Percentiles rank a stretch among this genome's conserved stretches.
phyloP scores from a whole-genome alignment of 1,284 basidiomycete genomes.

The Mycena citricolor region DNA sequence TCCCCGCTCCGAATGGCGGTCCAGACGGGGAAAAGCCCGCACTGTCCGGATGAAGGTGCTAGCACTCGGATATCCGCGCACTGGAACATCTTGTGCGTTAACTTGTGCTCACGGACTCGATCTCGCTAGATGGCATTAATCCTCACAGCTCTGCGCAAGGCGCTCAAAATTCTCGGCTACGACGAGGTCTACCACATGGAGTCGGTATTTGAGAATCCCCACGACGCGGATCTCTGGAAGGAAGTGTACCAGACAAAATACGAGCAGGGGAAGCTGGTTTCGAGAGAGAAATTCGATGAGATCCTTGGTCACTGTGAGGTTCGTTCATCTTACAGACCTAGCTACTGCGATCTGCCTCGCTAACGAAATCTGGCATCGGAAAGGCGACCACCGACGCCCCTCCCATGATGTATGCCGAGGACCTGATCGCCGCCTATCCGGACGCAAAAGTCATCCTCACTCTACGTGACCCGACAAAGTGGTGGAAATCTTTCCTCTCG shows the following conservation, averaged over 20 bases:
- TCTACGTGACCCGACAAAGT: not conserved
- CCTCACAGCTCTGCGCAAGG: slow-evolving; percentile 5
- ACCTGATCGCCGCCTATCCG: slow-evolving; percentile 3
- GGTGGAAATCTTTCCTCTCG: slow-evolving; percentile 6
- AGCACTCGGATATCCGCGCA: slow-evolving; percentile 5
- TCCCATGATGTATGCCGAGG: not conserved
- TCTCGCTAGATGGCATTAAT: no score
- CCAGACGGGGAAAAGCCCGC: no score
- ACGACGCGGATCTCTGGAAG: slow-evolving; percentile 2
- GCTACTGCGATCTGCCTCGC: no score
- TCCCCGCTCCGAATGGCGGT: no score
- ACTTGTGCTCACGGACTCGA: no score
- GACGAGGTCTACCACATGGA: slow-evolving; percentile 6
- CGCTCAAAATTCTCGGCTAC: slow-evolving; percentile 7
- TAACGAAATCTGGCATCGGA: no score
- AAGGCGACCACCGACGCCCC: slow-evolving; percentile 7
- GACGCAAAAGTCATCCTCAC: slow-evolving; percentile 7
- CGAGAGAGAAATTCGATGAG: slow-evolving; percentile 6
- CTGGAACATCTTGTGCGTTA: slow-evolving; percentile 4
- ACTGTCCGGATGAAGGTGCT: slow-evolving; percentile 11
- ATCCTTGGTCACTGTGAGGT: slow-evolving; percentile 12
- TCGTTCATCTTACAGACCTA: no score
- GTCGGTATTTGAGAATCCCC: slow-evolving; percentile 2
- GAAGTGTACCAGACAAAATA: slow-evolving; percentile 3
- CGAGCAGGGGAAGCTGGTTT: slow-evolving; percentile 1